phyloP scores from a whole-genome alignment of 805 yeast genomes.

The Barnettozyma vustinii region DNA sequence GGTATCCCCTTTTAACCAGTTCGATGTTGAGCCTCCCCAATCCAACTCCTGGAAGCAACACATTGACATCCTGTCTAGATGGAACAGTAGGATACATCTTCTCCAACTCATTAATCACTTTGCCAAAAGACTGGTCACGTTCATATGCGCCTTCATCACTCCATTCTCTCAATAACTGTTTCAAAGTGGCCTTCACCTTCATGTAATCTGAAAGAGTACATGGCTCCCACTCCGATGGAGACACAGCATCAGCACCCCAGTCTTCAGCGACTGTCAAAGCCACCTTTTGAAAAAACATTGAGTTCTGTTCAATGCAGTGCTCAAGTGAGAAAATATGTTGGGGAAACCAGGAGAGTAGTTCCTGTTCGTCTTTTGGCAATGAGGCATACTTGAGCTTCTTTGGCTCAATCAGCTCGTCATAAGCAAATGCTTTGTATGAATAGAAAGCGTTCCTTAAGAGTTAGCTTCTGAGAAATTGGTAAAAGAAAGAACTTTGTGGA shows the following conservation, averaged over 20 bases:
- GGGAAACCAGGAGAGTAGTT: slow-evolving; percentile 46
- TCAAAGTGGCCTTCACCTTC: slow-evolving; percentile 50
- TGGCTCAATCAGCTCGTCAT: slow-evolving; percentile 27
- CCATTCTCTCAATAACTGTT: slow-evolving; percentile 63
- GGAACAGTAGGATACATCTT: slow-evolving; percentile 33
- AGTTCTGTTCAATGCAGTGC: slow-evolving; percentile 41
- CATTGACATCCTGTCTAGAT: slow-evolving; percentile 33
- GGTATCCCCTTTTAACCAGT: slow-evolving; percentile 47
- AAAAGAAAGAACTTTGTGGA: background rate
- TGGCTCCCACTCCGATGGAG: slow-evolving; percentile 37
- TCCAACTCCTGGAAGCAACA: slow-evolving; percentile 63
- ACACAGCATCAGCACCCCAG: slow-evolving; percentile 42
- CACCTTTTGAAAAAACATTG: slow-evolving; percentile 36
- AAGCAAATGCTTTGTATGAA: slow-evolving; percentile 32
- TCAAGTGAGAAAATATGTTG: slow-evolving; percentile 35
- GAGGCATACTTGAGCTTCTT: slow-evolving; percentile 29
- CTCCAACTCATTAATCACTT: slow-evolving; percentile 30
- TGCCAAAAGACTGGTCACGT: slow-evolving; percentile 34
- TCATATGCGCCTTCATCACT: slow-evolving; percentile 45
- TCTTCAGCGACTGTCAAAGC: slow-evolving; percentile 38
- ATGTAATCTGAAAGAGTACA: slow-evolving; percentile 42
- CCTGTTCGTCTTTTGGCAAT: slow-evolving; percentile 36
- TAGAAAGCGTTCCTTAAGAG: slow-evolving; percentile 22
- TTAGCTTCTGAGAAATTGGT: background rate
- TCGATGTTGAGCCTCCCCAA: slow-evolving; percentile 56